Evolutionary conservation across 2,329 filamentous ascomycete species (phyloP), one percentile per base, ranked within the genome.

Genomic region (Cadophora malorum): DNA sequence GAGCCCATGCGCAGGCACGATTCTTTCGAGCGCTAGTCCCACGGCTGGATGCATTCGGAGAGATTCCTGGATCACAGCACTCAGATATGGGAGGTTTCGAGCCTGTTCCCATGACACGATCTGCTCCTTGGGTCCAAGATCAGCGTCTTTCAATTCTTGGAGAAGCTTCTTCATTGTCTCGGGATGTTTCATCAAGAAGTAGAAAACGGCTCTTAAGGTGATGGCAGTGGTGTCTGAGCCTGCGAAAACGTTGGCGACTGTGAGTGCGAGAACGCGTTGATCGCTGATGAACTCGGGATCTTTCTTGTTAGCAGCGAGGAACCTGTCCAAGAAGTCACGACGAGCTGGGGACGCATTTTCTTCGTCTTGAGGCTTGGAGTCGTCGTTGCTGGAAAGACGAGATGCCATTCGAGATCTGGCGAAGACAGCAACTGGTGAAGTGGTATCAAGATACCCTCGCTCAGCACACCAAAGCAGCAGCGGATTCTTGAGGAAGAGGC

Each of bases 151-250:
- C 21, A 64, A 21, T 25, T 64, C 63, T 5, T 5, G 25, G 25
- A 56, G 63, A 9, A 64, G 63, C 5, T 47, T 64, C 3, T 38
- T 33, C n/a, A 56, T 41, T 12, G 25, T 49, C 83, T 9, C 86
- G 0, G 89, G 88, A 73, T 88, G 86, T 74, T 89, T 89, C 49
- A 94, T 83, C 3, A 94, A 80, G 77, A 88, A 89, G 79, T 94
- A 94, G 74, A 94, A 92, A 0, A 93, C 85, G 9, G 88, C 84
- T 10, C 86, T 86, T 0, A 94, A 83, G 10, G 86, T 88, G 75
- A 94, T 94, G 47, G 90, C 91, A 0, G 92, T 95, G 0, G 91
- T 95, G 78, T 95, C 92, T 1, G 87, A 90, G 4, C 91, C 91
- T 0, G 92, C 92, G 72, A 91, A 88, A 0, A 85, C 85, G 89